Evolutionary conservation across 2,329 filamentous ascomycete genomes (phyloP).

Genomic region (Coniochaeta ligniaria): DNA sequence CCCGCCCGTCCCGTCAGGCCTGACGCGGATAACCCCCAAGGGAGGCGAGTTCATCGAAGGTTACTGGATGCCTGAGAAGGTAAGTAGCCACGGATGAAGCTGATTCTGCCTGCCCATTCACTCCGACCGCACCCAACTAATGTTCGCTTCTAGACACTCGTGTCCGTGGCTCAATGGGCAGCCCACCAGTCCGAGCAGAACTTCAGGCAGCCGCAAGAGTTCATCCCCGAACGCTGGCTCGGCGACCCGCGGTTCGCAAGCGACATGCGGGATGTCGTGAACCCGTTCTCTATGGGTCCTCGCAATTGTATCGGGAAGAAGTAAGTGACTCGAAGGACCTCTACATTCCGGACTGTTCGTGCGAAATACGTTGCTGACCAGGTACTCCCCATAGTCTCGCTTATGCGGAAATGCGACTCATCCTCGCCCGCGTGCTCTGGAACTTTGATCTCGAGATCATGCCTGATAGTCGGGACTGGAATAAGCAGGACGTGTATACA

Average conservation of each 20-base stretch:
- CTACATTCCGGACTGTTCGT: background rate
- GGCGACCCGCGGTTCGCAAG: background rate
- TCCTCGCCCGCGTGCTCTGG: conserved; percentile 24
- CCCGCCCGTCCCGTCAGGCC: background rate
- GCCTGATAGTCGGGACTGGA: conserved; percentile 17
- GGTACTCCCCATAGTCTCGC: conserved; percentile 19
- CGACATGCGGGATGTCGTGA: conserved; percentile 4
- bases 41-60: background rate
- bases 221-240: background rate
- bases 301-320: conserved; percentile 6
- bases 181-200: background rate
- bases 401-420: conserved; percentile 27
- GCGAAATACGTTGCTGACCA: background rate
- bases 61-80: background rate
- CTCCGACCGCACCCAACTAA: background rate
- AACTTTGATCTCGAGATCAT: conserved; percentile 25
- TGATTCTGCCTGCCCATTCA: background rate
- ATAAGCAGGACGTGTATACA: conserved; percentile 18
- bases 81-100: background rate
- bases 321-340: background rate
- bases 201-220: background rate
- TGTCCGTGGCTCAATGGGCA: background rate
- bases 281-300: conserved; percentile 4
- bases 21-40: background rate
- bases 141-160: background rate